Base-by-base conservation (phyloP, 768 basidiomycete genomes). In the Inosperma sp. region DNA sequence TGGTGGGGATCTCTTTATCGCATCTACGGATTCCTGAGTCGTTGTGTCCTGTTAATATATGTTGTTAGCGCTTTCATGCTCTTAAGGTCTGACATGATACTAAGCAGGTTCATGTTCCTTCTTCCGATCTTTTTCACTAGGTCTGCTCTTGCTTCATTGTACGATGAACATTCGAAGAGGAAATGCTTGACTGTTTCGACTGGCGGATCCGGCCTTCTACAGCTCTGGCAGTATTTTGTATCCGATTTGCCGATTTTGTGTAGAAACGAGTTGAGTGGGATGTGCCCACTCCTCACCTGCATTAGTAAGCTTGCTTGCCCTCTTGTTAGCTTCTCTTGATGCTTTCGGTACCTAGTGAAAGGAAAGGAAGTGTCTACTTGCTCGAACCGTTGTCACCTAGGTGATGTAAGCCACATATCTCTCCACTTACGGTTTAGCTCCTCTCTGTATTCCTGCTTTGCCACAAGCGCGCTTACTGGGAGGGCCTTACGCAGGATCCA, bases 221-320 rank as follows among this genome's bases (percentile, higher is more conserved):
- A 43, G 21, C 4, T 25, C n/a, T 4, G 41, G 14, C 41, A 43
- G 5, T 25, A 2, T 4, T 43, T 23, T 3, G 41, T 43, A 2
- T 23, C 22, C 13, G 21, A 25, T 12, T 13, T 6, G 7, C 25
- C n/a, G 5, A 23, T 43, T 7, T 23, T 23, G 41, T 23, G n/a
- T 7, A 43, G 41, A 13, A 21, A 25, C 5, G 6, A 7, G 34
- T 67, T 64, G 7, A 66, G 60, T 0, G 63, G 59, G 27, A 59
- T 46, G 44, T 69, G 68, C 0, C 61, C 59, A 30, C 65, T 63
- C 16, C 64, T 52, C 1, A 70, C 39, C 44, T 69, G 68, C 0
- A 59, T 52, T 3, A 70, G 49, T 1, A 64, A 13, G 19, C 57
- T 53, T 3, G 51, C 51, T 25, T 59, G 49, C 2, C 40, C 21